phyloP scores from a whole-genome alignment of 1,139 yeast genomes.

The Candida sp. region DNA sequence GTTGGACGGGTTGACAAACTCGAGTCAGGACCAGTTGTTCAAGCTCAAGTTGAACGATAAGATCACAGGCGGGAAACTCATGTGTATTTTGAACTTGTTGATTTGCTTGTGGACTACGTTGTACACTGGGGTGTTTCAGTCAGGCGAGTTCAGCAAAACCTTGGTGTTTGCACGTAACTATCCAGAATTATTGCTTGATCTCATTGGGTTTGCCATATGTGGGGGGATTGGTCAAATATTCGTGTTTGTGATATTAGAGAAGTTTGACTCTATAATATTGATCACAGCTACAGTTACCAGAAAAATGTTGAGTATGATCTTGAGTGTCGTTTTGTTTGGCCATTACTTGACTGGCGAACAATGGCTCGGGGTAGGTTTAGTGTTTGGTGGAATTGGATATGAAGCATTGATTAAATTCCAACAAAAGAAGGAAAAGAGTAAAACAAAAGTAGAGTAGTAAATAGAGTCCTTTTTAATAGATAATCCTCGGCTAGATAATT shows the following conservation, averaged over 20 bases:
- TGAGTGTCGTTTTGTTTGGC: constrained; percentile 86
- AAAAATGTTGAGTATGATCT: constrained; percentile 93
- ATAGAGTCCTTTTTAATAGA: not conserved
- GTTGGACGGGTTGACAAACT: constrained; percentile 90
- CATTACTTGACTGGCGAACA: constrained; percentile 68
- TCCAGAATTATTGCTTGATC: constrained; percentile 56
- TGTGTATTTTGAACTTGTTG: constrained; percentile 79
- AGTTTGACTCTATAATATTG: constrained; percentile 81
- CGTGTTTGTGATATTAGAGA: constrained; percentile 82
- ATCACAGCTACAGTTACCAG: constrained; percentile 96
- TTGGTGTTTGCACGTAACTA: constrained; percentile 44
- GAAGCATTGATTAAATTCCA: constrained; percentile 27
- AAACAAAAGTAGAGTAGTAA: constrained; percentile 1
- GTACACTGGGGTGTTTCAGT: constrained; percentile 48
- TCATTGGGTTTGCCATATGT: constrained; percentile 69
- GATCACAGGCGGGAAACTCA: constrained; percentile 75
- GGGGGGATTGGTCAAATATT: constrained; percentile 96
- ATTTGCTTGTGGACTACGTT: constrained; percentile 43
- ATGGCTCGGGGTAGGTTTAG: constrained; percentile 80
- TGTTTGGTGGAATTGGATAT: constrained; percentile 69
- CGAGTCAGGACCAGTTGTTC: constrained; percentile 90
- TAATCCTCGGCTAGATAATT: not conserved
- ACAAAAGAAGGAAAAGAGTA: constrained; percentile 6
- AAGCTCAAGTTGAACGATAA: constrained; percentile 30
- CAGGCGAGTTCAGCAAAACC: constrained; percentile 54